Conservation (phyloP, 2,329 filamentous ascomycete genomes). For the Lecanosticta acicola region DNA sequence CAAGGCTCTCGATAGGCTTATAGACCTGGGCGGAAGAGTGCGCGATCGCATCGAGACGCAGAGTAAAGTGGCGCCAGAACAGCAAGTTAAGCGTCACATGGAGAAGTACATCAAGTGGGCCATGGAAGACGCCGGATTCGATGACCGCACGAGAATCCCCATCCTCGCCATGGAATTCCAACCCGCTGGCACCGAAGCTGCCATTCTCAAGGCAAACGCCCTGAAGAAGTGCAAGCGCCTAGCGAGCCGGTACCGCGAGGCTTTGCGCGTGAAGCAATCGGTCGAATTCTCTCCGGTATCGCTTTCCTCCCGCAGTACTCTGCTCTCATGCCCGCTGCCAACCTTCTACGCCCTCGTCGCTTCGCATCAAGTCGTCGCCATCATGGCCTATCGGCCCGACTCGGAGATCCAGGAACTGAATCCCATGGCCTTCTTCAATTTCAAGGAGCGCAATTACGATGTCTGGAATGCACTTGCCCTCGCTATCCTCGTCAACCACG, state of each 20-base stretch:
- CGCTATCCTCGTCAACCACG: conserved; percentile 51
- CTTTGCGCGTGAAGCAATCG: conserved; percentile 28
- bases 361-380: conserved; percentile 47
- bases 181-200: conserved; percentile 36
- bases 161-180: conserved; percentile 44
- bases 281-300: conserved; percentile 24
- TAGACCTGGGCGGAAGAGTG: conserved; percentile 47
- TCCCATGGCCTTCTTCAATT: conserved; percentile 49
- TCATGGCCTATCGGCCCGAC: conserved; percentile 47
- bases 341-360: conserved; percentile 53
- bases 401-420: conserved; percentile 25
- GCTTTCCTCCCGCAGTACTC: conserved; percentile 12
- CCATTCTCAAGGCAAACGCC: conserved; percentile 39
- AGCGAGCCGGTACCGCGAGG: conserved; percentile 39
- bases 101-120: conserved; percentile 51
- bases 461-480: conserved; percentile 57
- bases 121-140: conserved; percentile 44
- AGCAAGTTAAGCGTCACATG: conserved; percentile 20
- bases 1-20: conserved; percentile 46
- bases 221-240: conserved; percentile 41
- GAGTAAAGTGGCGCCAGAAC: conserved; percentile 17
- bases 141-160: conserved; percentile 32
- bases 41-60: conserved; percentile 45
- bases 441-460: conserved; percentile 49
- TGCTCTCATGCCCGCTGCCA: conserved; percentile 35